A percentile compares a stretch with the other conserved stretches of the same genome.
These are phyloP conservation scores for Cotoneaster glaucophyllus DNA, from an alignment of 306 rosid genomes.

Conservation along the genomic window DNA sequence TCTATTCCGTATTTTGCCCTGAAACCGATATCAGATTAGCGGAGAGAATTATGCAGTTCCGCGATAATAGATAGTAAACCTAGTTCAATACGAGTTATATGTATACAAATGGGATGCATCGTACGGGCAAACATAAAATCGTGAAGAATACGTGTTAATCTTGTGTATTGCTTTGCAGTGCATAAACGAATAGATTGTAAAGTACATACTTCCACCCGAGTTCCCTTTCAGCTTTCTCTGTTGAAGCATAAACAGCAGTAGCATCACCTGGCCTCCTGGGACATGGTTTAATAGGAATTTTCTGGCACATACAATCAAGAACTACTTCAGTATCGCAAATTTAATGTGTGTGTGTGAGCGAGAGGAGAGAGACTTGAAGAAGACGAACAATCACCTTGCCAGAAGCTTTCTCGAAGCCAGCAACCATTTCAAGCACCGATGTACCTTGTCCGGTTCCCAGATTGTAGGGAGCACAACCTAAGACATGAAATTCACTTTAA, in stretches of 20 bases:
- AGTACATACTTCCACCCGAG: slow-evolving; percentile 81
- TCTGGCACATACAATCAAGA: slow-evolving; percentile 32
- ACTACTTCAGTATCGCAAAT: not conserved
- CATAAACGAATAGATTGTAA: not conserved
- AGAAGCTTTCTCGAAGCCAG: slow-evolving; percentile 76
- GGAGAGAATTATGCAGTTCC: not conserved
- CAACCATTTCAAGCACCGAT: slow-evolving; percentile 90
- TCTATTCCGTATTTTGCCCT: slow-evolving; percentile 55
- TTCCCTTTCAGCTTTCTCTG: slow-evolving; percentile 73
- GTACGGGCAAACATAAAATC: too few species aligned
- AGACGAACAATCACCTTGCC: slow-evolving; percentile 50
- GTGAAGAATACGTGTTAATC: too few species aligned
- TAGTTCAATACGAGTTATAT: too few species aligned
- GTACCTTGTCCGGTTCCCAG: slow-evolving; percentile 88
- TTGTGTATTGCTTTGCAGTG: too few species aligned
- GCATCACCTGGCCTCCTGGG: slow-evolving; percentile 90
- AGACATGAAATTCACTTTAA: slow-evolving; percentile 9
- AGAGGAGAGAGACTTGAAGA: not conserved
- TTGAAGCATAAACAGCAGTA: slow-evolving; percentile 84
- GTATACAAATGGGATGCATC: too few species aligned
- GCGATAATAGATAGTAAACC: too few species aligned
- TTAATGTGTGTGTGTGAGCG: not conserved
- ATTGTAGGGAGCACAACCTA: slow-evolving; percentile 88
- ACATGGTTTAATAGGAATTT: slow-evolving; percentile 68
- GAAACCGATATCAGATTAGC: slow-evolving; percentile 3